These are phyloP conservation scores for Arthrobotrys pseudoclavata DNA, from an alignment of 2,329 filamentous ascomycete species.

Conservation along the genomic window DNA sequence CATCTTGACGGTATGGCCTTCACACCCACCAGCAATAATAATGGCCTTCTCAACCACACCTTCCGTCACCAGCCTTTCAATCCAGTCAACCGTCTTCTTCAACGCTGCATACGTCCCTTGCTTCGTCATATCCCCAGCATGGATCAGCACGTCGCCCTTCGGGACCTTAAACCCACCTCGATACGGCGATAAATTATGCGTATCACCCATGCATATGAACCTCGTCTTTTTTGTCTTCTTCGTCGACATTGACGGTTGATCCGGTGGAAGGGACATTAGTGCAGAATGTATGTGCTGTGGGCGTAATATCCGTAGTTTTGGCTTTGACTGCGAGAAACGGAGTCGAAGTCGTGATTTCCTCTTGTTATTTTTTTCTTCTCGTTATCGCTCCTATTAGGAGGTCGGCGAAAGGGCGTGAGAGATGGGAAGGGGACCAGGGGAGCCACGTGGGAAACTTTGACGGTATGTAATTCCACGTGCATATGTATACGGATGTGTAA, in stretches of 20 bases:
- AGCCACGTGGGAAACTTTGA: conserved; percentile 11
- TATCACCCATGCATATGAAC: conserved; percentile 73
- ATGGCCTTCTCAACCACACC: conserved; percentile 34
- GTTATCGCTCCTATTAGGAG: background rate
- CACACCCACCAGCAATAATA: conserved; percentile 30
- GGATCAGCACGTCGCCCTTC: conserved; percentile 79
- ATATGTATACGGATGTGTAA: background rate
- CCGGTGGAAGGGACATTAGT: conserved; percentile 19
- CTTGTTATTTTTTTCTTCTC: background rate
- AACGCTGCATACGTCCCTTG: conserved; percentile 74
- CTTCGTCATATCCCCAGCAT: conserved; percentile 82
- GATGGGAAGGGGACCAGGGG: conserved; percentile 17
- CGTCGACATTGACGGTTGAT: background rate
- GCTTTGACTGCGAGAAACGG: background rate
- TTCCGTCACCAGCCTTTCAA: conserved; percentile 66
- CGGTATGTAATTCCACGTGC: conserved; percentile 8
- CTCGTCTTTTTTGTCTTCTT: conserved; percentile 47
- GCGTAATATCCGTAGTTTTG: conserved; percentile 5
- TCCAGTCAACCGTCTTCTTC: conserved; percentile 75
- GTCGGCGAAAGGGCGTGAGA: background rate
- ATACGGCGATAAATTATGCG: conserved; percentile 72
- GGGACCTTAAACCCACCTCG: conserved; percentile 70
- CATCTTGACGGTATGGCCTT: background rate
- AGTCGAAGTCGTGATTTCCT: background rate
- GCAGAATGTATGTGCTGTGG: conserved; percentile 41